A percentile compares a stretch with the other conserved stretches of the same genome.
Conservation (phyloP, 768 basidiomycete genomes). For the Trichaptum fuscoviolaceum region DNA sequence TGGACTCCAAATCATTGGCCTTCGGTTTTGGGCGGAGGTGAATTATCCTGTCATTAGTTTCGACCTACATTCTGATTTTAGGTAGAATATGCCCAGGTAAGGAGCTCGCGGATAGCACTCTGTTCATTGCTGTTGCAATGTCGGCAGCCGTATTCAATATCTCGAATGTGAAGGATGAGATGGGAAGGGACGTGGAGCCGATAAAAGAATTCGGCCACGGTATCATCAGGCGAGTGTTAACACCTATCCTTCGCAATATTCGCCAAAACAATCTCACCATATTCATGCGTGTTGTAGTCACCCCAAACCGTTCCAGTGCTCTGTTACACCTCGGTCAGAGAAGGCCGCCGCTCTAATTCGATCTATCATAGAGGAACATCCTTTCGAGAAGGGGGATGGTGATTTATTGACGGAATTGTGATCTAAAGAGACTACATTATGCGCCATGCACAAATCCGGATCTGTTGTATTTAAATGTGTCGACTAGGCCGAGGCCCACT, state of each 20-base stretch:
- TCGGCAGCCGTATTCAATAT: conserved; percentile 26
- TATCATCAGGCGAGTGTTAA: conserved; percentile 26
- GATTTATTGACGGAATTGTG: neutral
- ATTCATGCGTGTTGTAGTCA: conserved; percentile 29
- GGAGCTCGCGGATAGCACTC: conserved; percentile 26
- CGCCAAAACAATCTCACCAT: neutral
- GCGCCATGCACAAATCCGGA: no score
- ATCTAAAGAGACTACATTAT: neutral
- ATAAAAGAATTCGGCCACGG: conserved; percentile 35
- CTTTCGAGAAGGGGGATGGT: neutral
- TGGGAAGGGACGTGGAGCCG: conserved; percentile 44
- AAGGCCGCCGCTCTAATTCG: conserved; percentile 20
- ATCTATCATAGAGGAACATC: neutral
- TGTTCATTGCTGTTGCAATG: conserved; percentile 25
- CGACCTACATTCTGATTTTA: neutral
- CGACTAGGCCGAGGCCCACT: no score
- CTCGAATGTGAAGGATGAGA: conserved; percentile 37
- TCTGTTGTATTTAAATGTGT: no score
- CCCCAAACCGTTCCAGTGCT: conserved; percentile 44
- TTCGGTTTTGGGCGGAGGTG: conserved; percentile 8
- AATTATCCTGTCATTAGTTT: neutral
- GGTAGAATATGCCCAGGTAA: conserved; percentile 35
- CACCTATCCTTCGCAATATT: neutral
- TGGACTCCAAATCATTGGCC: neutral
- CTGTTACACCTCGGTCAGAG: conserved; percentile 36